Conservation (phyloP, 192 early-diverging fungal genomes). For the Blastocladiella britannica region DNA sequence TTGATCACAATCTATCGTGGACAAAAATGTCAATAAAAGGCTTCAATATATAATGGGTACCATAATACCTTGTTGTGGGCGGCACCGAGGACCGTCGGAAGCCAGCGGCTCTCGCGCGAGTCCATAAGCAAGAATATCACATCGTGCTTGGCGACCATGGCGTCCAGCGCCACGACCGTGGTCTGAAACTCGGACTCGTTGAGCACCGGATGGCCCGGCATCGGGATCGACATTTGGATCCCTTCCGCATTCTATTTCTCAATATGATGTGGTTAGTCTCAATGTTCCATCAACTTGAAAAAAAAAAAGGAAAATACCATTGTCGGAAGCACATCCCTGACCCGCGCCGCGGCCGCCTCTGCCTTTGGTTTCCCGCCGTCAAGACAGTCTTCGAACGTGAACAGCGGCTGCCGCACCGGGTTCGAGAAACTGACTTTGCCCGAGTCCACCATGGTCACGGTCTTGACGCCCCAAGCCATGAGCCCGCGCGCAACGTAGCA, state of each 20-base stretch:
- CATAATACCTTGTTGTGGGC: constrained; percentile 28
- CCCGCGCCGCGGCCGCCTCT: constrained; percentile 50
- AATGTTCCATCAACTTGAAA: background rate
- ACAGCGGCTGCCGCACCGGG: constrained; percentile 86
- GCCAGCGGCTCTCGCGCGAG: constrained; percentile 85
- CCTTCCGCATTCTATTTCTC: constrained; percentile 39
- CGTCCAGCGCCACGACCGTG: constrained; percentile 28
- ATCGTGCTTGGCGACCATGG: constrained; percentile 57
- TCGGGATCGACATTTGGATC: constrained; percentile 58
- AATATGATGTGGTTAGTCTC: background rate
- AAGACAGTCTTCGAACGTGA: constrained; percentile 69
- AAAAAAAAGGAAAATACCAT: constrained; percentile 25
- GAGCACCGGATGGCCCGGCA: constrained; percentile 77
- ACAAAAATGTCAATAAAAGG: constrained; percentile 1
- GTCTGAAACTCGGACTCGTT: constrained; percentile 15
- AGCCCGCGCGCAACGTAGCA: constrained; percentile 73
- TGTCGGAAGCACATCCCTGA: constrained; percentile 58
- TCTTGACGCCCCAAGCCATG: constrained; percentile 79
- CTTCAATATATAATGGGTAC: background rate
- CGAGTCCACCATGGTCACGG: constrained; percentile 88
- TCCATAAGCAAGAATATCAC: constrained; percentile 82
- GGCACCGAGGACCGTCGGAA: constrained; percentile 70
- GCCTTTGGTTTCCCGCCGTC: constrained; percentile 78
- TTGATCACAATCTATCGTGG: constrained; percentile 60
- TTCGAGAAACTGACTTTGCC: constrained; percentile 85